Evolutionary conservation across 177 flowering plant species (phyloP).

Genomic region (Tripterygium wilfordii): DNA sequence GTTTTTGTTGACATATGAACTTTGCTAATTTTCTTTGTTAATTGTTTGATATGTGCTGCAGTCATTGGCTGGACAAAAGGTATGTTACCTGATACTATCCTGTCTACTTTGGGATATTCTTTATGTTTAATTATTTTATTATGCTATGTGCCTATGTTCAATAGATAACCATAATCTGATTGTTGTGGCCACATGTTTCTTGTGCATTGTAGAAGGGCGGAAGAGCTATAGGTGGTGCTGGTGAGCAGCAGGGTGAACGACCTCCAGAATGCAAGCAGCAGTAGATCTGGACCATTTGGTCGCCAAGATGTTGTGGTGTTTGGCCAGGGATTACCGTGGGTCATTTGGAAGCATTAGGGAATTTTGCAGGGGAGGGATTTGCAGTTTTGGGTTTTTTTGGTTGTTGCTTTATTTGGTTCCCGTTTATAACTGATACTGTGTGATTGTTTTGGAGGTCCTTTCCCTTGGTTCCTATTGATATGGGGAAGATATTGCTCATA

Average conservation of each 20-base stretch:
- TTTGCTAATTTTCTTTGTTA: not conserved
- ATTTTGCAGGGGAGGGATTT: too few relatives aligned
- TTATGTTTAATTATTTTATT: not conserved
- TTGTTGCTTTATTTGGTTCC: too few relatives aligned
- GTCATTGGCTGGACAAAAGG: constrained; percentile 36
- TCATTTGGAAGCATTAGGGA: too few relatives aligned
- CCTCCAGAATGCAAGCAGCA: constrained; percentile 61
- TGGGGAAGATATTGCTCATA: too few relatives aligned
- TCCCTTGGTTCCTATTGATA: too few relatives aligned
- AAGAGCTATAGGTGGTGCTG: constrained; percentile 16
- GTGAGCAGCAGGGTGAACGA: constrained; percentile 36
- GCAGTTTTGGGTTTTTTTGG: too few relatives aligned
- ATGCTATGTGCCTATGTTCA: not conserved
- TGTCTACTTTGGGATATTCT: too few relatives aligned
- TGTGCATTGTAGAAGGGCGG: constrained; percentile 26
- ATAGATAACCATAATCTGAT: not conserved
- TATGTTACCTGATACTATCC: not conserved
- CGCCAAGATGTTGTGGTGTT: too few relatives aligned
- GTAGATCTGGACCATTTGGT: constrained; percentile 15
- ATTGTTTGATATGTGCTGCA: constrained; percentile 8
- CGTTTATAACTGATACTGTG: too few relatives aligned
- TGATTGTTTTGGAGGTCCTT: too few relatives aligned
- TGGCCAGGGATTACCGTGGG: too few relatives aligned
- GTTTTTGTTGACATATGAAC: not conserved
- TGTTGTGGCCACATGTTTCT: not conserved